A percentile compares a stretch with the other conserved stretches of the same genome.
phyloP scores from a whole-genome alignment of 225 moss, liverwort and hornwort genomes.

The Neckera pumila region DNA sequence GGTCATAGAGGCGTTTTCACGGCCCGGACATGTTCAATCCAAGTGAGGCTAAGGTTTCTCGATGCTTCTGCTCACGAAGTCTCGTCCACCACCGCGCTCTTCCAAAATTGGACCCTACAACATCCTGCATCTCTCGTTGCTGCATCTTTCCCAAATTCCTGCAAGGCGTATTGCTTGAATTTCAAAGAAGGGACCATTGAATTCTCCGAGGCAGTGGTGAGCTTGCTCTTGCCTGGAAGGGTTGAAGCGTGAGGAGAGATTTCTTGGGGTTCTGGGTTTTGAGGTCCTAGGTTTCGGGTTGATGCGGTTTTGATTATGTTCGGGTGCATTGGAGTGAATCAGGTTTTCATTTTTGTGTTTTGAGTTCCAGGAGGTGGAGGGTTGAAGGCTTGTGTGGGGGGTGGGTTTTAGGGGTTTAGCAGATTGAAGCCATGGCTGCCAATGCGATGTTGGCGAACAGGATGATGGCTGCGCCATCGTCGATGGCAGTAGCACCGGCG shows the following conservation, averaged over 20 bases:
- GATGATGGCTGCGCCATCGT: slow-evolving; percentile 11
- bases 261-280: background rate
- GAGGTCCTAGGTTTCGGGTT: background rate
- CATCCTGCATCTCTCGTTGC: background rate
- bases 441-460: slow-evolving; percentile 45
- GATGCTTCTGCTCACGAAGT: no score
- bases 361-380: background rate
- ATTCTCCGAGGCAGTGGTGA: background rate
- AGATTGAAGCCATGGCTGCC: slow-evolving; percentile 35
- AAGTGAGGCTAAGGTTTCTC: no score
- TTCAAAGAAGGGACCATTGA: background rate
- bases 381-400: background rate
- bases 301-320: background rate
- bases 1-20: no score
- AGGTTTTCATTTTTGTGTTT: background rate
- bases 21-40: no score
- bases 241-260: background rate
- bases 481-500: background rate
- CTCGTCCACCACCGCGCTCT: background rate
- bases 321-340: background rate
- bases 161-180: background rate
- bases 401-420: background rate
- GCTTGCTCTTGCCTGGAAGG: background rate
- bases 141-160: background rate
- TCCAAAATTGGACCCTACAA: background rate